Percentiles rank a stretch among this genome's conserved stretches.
Conservation (phyloP, 2,329 filamentous ascomycete genomes). For the Xylaria sp. region DNA sequence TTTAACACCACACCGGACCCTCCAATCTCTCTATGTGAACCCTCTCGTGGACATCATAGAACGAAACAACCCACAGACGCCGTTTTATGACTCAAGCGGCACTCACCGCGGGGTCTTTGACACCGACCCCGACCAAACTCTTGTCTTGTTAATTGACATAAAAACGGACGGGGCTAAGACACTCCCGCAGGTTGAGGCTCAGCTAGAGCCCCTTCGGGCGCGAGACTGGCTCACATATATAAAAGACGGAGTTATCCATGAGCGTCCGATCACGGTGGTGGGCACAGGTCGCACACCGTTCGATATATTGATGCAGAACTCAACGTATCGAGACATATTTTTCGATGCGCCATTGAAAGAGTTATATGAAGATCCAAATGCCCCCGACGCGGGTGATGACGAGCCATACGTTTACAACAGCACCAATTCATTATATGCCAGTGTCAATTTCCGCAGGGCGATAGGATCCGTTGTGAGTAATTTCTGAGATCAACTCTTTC, state of each 20-base stretch:
- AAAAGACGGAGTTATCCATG: constrained; percentile 61
- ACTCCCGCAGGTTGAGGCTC: constrained; percentile 63
- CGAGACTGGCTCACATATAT: constrained; percentile 67
- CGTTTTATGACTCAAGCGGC: constrained; percentile 55
- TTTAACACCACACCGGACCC: constrained; percentile 66
- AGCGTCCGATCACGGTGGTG: constrained; percentile 73
- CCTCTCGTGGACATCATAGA: constrained; percentile 70
- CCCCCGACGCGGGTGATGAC: constrained; percentile 17
- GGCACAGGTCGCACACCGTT: constrained; percentile 74
- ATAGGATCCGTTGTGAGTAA: constrained; percentile 58
- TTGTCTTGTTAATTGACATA: constrained; percentile 75
- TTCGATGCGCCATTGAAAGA: constrained; percentile 71
- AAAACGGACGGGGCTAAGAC: constrained; percentile 68
- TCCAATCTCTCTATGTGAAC: constrained; percentile 71
- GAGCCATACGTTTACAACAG: constrained; percentile 52
- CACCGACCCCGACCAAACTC: constrained; percentile 61
- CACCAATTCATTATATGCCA: constrained; percentile 70
- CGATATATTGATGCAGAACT: constrained; percentile 62
- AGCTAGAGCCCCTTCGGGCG: constrained; percentile 69
- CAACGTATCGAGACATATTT: constrained; percentile 69
- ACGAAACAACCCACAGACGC: constrained; percentile 60
- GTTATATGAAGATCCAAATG: constrained; percentile 52
- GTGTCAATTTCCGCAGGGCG: constrained; percentile 60
- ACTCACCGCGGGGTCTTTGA: constrained; percentile 67
- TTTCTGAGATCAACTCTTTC: no score